These are phyloP conservation scores for Neurospora sp. DNA, from an alignment of 2,329 filamentous ascomycete genomes.

Conservation along the genomic window DNA sequence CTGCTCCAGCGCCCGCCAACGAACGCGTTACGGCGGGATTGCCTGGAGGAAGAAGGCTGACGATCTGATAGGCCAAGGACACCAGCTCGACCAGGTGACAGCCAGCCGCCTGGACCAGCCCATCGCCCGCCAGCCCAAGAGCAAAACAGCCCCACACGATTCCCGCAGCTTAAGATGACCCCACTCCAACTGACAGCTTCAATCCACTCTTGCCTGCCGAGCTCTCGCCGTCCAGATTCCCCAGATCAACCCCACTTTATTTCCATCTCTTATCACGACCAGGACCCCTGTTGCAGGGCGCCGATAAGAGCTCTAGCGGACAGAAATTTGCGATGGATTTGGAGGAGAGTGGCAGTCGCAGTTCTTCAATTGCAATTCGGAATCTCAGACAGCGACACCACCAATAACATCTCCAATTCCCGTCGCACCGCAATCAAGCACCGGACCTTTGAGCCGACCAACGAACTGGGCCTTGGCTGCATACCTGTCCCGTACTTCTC, in stretches of 20 bases:
- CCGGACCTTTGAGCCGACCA: background rate
- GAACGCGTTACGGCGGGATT: constrained; percentile 28
- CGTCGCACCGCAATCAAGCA: background rate
- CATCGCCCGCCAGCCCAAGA: background rate
- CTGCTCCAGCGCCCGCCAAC: constrained; percentile 6
- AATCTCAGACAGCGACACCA: constrained; percentile 10
- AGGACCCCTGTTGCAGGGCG: constrained; percentile 11
- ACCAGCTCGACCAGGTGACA: background rate
- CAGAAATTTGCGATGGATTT: constrained; percentile 19
- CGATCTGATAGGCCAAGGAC: background rate
- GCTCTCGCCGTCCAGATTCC: background rate
- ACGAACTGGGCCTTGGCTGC: background rate
- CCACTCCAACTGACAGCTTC: background rate
- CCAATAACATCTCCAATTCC: constrained; percentile 3
- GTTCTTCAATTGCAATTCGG: background rate
- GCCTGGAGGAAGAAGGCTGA: constrained; percentile 23
- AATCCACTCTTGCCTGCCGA: background rate
- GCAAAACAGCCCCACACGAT: background rate
- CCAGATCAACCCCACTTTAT: constrained; percentile 5
- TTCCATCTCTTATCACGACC: constrained; percentile 12
- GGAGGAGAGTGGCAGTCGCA: constrained; percentile 1
- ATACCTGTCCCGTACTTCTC: background rate
- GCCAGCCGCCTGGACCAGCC: background rate
- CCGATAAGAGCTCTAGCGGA: constrained; percentile 16
- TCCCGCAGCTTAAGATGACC: background rate